Conservation (phyloP, 1,284 basidiomycete genomes). For the Puccinia hordei region DNA sequence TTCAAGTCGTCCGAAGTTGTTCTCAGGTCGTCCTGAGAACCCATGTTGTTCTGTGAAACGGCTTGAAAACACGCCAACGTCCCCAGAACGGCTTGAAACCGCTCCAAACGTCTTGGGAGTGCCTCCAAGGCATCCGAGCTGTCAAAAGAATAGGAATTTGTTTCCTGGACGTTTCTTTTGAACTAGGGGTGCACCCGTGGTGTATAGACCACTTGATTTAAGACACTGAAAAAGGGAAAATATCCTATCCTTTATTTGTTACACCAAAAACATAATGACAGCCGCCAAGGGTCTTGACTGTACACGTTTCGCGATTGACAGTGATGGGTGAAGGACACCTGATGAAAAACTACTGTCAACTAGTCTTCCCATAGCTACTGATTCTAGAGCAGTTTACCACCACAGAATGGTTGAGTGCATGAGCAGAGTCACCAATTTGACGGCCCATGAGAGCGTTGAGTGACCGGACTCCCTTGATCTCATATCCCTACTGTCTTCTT, state of each 20-base stretch:
- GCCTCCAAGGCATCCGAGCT: too few species aligned
- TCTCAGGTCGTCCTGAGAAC: too few species aligned
- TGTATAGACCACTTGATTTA: too few species aligned
- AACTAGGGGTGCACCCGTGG: too few species aligned
- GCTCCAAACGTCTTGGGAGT: too few species aligned
- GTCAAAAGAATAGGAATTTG: too few species aligned
- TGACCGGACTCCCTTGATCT: neutral
- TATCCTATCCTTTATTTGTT: slow-evolving; percentile 42
- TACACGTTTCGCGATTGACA: slow-evolving; percentile 83
- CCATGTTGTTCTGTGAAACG: too few species aligned
- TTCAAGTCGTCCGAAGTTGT: too few species aligned
- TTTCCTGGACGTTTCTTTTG: too few species aligned
- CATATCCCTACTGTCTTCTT: slow-evolving; percentile 61
- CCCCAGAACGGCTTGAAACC: too few species aligned
- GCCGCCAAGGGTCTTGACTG: slow-evolving; percentile 77
- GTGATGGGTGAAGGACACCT: slow-evolving; percentile 69
- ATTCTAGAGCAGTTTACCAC: slow-evolving; percentile 82
- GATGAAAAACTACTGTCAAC: slow-evolving; percentile 75
- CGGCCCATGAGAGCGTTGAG: neutral
- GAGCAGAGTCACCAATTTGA: slow-evolving; percentile 53
- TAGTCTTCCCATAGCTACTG: slow-evolving; percentile 80
- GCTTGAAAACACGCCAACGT: too few species aligned
- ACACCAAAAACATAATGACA: too few species aligned
- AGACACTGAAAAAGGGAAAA: neutral
- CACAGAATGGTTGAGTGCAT: slow-evolving; percentile 66